phyloP scores from a whole-genome alignment of 2,329 filamentous ascomycete genomes.

The Gliomastix tumulicola region DNA sequence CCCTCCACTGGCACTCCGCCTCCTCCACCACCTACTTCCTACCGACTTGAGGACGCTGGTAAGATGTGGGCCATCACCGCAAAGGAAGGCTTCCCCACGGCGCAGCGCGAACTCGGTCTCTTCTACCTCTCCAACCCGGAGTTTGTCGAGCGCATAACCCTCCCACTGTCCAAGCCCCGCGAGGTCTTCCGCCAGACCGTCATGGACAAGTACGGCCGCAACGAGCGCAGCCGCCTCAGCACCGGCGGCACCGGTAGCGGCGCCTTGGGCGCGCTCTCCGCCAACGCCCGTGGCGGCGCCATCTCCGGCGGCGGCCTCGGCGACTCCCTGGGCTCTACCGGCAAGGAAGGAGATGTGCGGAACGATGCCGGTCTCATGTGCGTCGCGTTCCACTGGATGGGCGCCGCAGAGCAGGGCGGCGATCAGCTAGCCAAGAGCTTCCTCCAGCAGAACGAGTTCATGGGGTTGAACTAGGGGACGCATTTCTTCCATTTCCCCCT shows the following conservation, averaged over 20 bases:
- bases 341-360: constrained; percentile 42
- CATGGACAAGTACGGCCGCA: constrained; percentile 60
- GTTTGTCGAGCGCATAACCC: constrained; percentile 69
- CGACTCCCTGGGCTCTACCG: constrained; percentile 13
- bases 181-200: constrained; percentile 89
- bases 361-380: constrained; percentile 88
- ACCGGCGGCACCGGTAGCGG: constrained; percentile 10
- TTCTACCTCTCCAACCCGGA: constrained; percentile 92
- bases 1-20: constrained; percentile 31
- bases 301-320: constrained; percentile 8
- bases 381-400: constrained; percentile 96
- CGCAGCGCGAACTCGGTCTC: constrained; percentile 87
- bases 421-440: constrained; percentile 80
- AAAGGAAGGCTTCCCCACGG: constrained; percentile 75
- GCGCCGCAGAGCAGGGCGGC: constrained; percentile 76
- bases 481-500: background rate
- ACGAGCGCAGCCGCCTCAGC: constrained; percentile 16
- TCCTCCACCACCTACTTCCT: constrained; percentile 48
- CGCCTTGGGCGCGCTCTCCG: constrained; percentile 14
- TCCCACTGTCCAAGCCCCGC: constrained; percentile 75
- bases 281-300: constrained; percentile 11
- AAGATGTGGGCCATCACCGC: constrained; percentile 90
- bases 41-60: constrained; percentile 73
- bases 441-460: constrained; percentile 56
- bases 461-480: constrained; percentile 2